phyloP scores from a whole-genome alignment of 2,329 filamentous ascomycete species.

The Balansia obtecta region DNA sequence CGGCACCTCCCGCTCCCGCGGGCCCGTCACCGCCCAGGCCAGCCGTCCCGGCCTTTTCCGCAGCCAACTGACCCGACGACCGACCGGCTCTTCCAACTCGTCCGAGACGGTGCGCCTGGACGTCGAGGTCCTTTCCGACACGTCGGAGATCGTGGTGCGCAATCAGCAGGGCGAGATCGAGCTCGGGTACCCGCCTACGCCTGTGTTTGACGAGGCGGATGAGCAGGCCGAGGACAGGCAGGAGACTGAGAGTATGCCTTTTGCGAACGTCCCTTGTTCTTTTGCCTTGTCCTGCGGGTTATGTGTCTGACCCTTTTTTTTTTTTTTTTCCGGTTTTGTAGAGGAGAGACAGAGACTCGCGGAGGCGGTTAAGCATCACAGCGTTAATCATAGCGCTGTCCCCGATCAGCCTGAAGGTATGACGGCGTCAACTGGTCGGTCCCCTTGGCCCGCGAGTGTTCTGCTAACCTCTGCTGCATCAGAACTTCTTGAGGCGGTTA shows the following conservation, averaged over 20 bases:
- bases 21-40: constrained; percentile 1
- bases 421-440: constrained; percentile 8
- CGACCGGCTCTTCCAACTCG: constrained; percentile 29
- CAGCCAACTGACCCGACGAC: constrained; percentile 43
- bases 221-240: constrained; percentile 45
- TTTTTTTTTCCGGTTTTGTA: constrained; percentile 17
- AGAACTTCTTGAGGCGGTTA: constrained; percentile 60
- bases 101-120: constrained; percentile 38
- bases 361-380: constrained; percentile 49
- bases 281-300: too few species aligned
- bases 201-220: constrained; percentile 40
- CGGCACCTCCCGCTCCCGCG: constrained; percentile 1
- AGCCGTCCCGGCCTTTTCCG: constrained; percentile 41
- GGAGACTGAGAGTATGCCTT: constrained; percentile 42
- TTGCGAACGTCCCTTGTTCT: neutral
- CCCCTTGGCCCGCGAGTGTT: neutral
- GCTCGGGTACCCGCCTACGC: constrained; percentile 42
- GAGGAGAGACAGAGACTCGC: constrained; percentile 47
- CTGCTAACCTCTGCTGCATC: constrained; percentile 1
- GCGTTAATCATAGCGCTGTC: constrained; percentile 39
- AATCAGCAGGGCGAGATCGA: constrained; percentile 51
- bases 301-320: too few species aligned
- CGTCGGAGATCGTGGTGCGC: constrained; percentile 48
- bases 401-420: constrained; percentile 55
- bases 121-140: constrained; percentile 30